Base-by-base conservation (phyloP, 1,284 basidiomycete genomes). In the Calocybe gambosa region DNA sequence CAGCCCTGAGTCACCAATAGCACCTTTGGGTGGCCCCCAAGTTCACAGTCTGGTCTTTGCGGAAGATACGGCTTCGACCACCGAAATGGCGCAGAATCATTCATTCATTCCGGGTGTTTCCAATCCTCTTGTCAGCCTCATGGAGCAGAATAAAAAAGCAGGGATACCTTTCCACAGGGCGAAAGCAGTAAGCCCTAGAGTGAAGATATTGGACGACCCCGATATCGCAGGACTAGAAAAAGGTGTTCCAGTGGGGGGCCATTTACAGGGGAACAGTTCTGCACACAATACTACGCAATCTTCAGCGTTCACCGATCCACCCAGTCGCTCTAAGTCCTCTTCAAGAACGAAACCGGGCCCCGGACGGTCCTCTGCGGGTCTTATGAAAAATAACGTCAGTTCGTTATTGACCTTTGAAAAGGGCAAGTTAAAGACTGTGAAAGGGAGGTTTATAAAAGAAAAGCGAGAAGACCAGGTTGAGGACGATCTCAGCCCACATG, bases 371-470 rank as follows among this genome's bases (percentile, higher is more conserved):
- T 74, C 74, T 10, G 52, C 56, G 16, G 70, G 70, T 9, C 33
- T 67, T 18, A 39, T 64, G 35, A 61, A 56, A 41, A 68, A 62
- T 50, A 68, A 60, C 37, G 67, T 61, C 23, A 73, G 68, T 42
- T 78, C 80, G 10, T 58, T 79, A 9, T 62, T 80, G 40, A 77
- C 70, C 1, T 68, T 63, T 19, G 58, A 68, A 3, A 78, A 77
- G 55, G 74, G 76, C 9, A 51, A 56, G 13, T 56, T 78, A 15
- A 73, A 71, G 53, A 72, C 67, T 2, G 58, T 77, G 47, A 77
- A 72, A 52, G 70, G 71, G 19, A 68, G 59, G 38, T 64, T 63
- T 48, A 46, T 37, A 9, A 59, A 58, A 16, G 49, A 48, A 48
- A 18, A 41, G 25, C 36, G 45, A 29, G 39, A 43, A 20, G 12